Evolutionary conservation across 768 basidiomycete genomes (phyloP), one percentile per base, ranked within the genome.

Genomic region (Russula olivacea): DNA sequence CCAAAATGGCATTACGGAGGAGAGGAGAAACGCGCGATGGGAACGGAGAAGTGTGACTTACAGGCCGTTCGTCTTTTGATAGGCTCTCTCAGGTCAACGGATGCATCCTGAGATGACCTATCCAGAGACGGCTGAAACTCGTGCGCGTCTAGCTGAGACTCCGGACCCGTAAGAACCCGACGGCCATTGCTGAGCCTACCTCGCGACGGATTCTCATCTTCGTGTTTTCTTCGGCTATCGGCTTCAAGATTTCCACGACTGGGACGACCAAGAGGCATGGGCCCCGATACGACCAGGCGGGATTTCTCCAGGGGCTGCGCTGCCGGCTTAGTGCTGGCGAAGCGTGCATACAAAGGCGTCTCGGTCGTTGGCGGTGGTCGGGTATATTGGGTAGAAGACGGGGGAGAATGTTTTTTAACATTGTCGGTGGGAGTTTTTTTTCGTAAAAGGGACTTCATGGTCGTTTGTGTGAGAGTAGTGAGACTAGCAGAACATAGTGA

Each of bases 321-420:
- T 9, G 23, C 68, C 32, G 58, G 17, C 34, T 63, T 63, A 25
- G 45, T 19, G 63, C 50, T 65, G 38, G 72, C 66, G 47, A 72
- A 73, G 21, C 71, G 71, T 11, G 71, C 70, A 43, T 72, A 72
- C 19, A 72, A 63, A 10, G 72, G 72, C 0, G 71, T 68, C 28
- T 61, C 63, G 11, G 51, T 48, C 6, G 66, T 17, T 14, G 61
- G 9, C 12, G 59, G 49, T 15, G 43, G 61, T 40, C 54, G 55
- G 3, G 56, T 30, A 50, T 57, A 45, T n/a, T 43, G 59, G 23
- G 64, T 3, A 23, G 59, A 21, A 30, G 59, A 14, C 2, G 64
- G 38, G 9, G 67, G 38, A 12, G 61, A 30, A 9, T 66, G 45
- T 36, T 59, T 60, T 12, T 41, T 49, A 32, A n/a, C 36, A 40